Evolutionary conservation across 495 filamentous ascomycete genomes (phyloP).

Genomic region (Aspergillus steynii): DNA sequence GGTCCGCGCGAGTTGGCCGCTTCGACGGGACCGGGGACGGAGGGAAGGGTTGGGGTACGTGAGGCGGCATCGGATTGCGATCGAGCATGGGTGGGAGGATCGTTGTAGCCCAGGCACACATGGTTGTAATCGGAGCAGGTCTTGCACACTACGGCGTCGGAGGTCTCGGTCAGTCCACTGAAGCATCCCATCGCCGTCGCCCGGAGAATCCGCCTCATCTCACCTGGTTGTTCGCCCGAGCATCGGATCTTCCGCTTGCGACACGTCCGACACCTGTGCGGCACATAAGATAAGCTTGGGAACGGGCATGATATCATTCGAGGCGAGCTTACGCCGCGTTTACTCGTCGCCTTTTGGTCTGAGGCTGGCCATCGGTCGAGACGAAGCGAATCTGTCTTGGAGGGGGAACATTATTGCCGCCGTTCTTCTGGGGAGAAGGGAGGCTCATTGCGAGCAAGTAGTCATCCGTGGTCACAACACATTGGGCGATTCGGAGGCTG

Average conservation of each 20-base stretch:
- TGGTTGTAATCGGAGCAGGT: slow-evolving; percentile 77
- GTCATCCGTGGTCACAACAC: slow-evolving; percentile 43
- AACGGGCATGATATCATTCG: slow-evolving; percentile 13
- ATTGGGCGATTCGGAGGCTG: slow-evolving; percentile 32
- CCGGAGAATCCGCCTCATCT: neutral
- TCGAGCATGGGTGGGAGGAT: slow-evolving; percentile 64
- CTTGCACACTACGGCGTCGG: slow-evolving; percentile 52
- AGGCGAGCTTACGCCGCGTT: slow-evolving; percentile 68
- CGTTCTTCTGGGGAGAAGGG: slow-evolving; percentile 46
- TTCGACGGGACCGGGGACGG: slow-evolving; percentile 25
- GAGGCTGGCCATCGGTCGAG: slow-evolving; percentile 77
- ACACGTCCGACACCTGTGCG: slow-evolving; percentile 69
- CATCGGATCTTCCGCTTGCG: slow-evolving; percentile 83
- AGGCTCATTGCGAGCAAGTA: slow-evolving; percentile 49
- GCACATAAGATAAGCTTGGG: slow-evolving; percentile 2
- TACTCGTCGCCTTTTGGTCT: slow-evolving; percentile 77
- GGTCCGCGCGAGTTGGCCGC: slow-evolving; percentile 15
- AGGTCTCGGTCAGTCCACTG: slow-evolving; percentile 3
- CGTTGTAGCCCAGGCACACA: slow-evolving; percentile 66
- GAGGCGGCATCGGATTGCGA: slow-evolving; percentile 38
- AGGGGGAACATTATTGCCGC: slow-evolving; percentile 35
- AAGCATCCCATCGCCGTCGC: neutral
- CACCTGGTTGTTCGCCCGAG: slow-evolving; percentile 70
- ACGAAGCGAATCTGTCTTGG: slow-evolving; percentile 70
- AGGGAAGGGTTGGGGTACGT: slow-evolving; percentile 25